Percentiles rank a stretch among this genome's conserved stretches.
Evolutionary conservation across 2,329 filamentous ascomycete species (phyloP).

Genomic region (Beauveria australis): DNA sequence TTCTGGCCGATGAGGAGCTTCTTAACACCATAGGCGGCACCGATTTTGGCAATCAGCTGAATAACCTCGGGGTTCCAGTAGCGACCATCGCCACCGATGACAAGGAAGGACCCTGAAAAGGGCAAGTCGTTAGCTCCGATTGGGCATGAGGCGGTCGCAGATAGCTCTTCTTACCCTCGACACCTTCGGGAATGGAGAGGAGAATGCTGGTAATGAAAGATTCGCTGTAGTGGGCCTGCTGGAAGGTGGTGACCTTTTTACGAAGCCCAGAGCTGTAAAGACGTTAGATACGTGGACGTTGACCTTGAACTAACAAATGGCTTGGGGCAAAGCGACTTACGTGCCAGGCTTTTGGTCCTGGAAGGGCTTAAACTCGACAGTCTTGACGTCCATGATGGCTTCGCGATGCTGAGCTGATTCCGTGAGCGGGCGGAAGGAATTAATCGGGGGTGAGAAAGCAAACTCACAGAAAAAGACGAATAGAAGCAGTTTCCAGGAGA

Average conservation of each 20-base stretch:
- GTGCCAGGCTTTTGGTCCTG: constrained; percentile 98
- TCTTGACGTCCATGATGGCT: constrained; percentile 60
- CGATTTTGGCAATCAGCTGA: constrained; percentile 94
- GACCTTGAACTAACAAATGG: not conserved
- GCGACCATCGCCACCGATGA: constrained; percentile 94
- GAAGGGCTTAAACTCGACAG: constrained; percentile 77
- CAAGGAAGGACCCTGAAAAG: constrained; percentile 61
- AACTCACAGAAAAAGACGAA: not conserved
- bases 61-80: constrained; percentile 97
- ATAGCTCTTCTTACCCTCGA: constrained; percentile 47
- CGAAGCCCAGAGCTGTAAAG: constrained; percentile 78
- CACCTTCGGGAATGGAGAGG: constrained; percentile 92
- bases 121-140: constrained; percentile 15
- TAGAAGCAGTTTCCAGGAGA: constrained; percentile 9
- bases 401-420: constrained; percentile 11
- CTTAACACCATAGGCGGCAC: constrained; percentile 95
- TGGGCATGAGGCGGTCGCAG: not conserved
- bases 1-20: constrained; percentile 95
- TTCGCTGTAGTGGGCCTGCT: constrained; percentile 91
- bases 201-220: constrained; percentile 91
- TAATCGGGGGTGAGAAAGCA: not conserved
- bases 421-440: not conserved
- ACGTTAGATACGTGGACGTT: constrained; percentile 5
- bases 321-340: constrained; percentile 52
- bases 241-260: constrained; percentile 98